phyloP scores from a whole-genome alignment of 768 basidiomycete genomes.

The Inosperma sp. region DNA sequence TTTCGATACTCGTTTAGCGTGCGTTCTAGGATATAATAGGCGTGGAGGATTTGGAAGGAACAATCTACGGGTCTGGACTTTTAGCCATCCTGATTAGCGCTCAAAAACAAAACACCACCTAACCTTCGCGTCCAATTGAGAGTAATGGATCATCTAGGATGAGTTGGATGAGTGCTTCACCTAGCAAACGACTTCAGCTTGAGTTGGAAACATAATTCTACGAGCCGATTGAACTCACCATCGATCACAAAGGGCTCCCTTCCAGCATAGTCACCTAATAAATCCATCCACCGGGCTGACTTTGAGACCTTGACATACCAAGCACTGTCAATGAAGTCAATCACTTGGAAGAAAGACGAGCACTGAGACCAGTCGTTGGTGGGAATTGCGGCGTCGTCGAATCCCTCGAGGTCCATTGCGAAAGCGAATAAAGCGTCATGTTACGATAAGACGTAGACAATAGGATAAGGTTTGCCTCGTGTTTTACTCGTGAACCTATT shows the following conservation, averaged over 20 bases:
- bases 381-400: too few relatives aligned
- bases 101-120: conserved; percentile 31
- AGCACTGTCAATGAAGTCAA: too few relatives aligned
- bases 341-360: too few relatives aligned
- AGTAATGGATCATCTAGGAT: conserved; percentile 60
- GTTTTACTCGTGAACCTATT: too few relatives aligned
- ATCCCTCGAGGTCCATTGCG: conserved; percentile 2
- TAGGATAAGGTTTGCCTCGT: too few relatives aligned
- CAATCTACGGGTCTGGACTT: too few relatives aligned
- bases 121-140: conserved; percentile 44
- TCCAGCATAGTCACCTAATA: conserved; percentile 68
- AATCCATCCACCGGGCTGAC: conserved; percentile 65
- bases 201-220: background rate
- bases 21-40: conserved; percentile 50
- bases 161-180: conserved; percentile 55
- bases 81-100: conserved; percentile 1
- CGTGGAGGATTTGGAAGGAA: conserved; percentile 65
- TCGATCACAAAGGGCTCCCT: conserved; percentile 62
- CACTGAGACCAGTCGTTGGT: too few relatives aligned
- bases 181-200: conserved; percentile 28
- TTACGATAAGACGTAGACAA: too few relatives aligned
- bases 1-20: conserved; percentile 44
- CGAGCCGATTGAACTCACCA: conserved; percentile 33
- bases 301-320: too few relatives aligned
- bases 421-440: too few relatives aligned